phyloP scores from a whole-genome alignment of 2,329 filamentous ascomycete species.

The Aspergillus sp. region DNA sequence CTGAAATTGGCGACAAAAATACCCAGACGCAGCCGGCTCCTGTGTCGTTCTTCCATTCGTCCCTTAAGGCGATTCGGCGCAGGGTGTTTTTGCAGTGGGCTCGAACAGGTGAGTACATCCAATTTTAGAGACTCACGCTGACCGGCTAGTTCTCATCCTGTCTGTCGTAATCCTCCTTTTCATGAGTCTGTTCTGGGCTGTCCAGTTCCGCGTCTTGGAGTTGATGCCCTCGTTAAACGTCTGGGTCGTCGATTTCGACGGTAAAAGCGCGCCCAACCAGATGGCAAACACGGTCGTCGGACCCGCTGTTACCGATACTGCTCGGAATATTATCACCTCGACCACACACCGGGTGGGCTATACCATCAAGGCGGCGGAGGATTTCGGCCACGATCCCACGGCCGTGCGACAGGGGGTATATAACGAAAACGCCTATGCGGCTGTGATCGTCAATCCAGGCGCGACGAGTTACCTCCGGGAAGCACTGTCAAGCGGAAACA shows the following conservation, averaged over 20 bases:
- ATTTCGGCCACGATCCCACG: conserved; percentile 48
- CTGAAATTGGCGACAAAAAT: too few species aligned
- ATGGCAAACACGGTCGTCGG: conserved; percentile 47
- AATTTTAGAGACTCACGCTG: too few species aligned
- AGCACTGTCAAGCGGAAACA: conserved; percentile 47
- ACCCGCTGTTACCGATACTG: conserved; percentile 41
- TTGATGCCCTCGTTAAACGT: conserved; percentile 44
- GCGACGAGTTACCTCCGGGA: conserved; percentile 49
- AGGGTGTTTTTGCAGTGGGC: conserved; percentile 15
- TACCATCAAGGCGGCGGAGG: conserved; percentile 37
- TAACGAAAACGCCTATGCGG: conserved; percentile 50
- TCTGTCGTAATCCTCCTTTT: conserved; percentile 48
- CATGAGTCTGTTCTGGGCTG: conserved; percentile 54
- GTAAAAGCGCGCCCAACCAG: conserved; percentile 43
- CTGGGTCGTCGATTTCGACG: conserved; percentile 57
- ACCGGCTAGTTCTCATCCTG: conserved; percentile 36
- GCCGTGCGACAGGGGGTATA: conserved; percentile 51
- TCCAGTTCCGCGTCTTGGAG: conserved; percentile 43
- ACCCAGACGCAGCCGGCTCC: conserved; percentile 8
- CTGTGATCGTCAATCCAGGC: conserved; percentile 54
- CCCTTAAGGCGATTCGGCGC: conserved; percentile 12
- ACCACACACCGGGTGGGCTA: conserved; percentile 41
- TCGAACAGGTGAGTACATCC: conserved; percentile 13
- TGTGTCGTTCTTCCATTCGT: conserved; percentile 21
- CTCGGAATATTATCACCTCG: conserved; percentile 35